phyloP scores from a whole-genome alignment of 495 filamentous ascomycete genomes.

The Penicillium lagena region DNA sequence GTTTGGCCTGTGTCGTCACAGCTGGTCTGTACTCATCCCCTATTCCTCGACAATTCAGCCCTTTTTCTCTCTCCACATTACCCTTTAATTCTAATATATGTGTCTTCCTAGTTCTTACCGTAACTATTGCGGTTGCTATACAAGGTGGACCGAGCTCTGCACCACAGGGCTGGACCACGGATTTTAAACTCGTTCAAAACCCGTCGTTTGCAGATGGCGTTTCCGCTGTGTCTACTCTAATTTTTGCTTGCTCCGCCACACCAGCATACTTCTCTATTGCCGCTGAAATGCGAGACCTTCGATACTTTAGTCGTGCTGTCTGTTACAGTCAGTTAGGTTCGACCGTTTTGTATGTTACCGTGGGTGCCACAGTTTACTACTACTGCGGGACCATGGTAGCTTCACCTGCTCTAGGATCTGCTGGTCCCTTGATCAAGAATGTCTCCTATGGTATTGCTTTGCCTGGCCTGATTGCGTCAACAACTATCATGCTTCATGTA shows the following conservation, averaged over 20 bases:
- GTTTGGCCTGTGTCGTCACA: slow-evolving; percentile 28
- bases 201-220: slow-evolving; percentile 33
- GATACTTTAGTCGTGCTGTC: slow-evolving; percentile 55
- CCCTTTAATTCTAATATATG: no score
- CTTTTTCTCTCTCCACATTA: no score
- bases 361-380: slow-evolving; percentile 61
- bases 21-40: slow-evolving; percentile 16
- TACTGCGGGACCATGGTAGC: slow-evolving; percentile 62
- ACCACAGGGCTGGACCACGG: slow-evolving; percentile 24
- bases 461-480: slow-evolving; percentile 43
- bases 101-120: slow-evolving; percentile 48
- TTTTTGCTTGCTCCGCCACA: slow-evolving; percentile 58
- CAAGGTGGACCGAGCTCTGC: slow-evolving; percentile 34
- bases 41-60: no score
- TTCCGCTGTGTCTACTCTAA: slow-evolving; percentile 60
- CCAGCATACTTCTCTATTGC: slow-evolving; percentile 67
- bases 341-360: slow-evolving; percentile 58
- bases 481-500: slow-evolving; percentile 24
- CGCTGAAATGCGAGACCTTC: slow-evolving; percentile 65
- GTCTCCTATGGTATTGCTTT: slow-evolving; percentile 68
- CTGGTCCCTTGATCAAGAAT: slow-evolving; percentile 54
- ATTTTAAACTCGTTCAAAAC: slow-evolving; percentile 24
- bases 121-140: slow-evolving; percentile 62
- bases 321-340: slow-evolving; percentile 32
- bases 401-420: slow-evolving; percentile 65